Conservation (phyloP, 352 stramenopile genomes). For the Globisporangium orthogonon region DNA sequence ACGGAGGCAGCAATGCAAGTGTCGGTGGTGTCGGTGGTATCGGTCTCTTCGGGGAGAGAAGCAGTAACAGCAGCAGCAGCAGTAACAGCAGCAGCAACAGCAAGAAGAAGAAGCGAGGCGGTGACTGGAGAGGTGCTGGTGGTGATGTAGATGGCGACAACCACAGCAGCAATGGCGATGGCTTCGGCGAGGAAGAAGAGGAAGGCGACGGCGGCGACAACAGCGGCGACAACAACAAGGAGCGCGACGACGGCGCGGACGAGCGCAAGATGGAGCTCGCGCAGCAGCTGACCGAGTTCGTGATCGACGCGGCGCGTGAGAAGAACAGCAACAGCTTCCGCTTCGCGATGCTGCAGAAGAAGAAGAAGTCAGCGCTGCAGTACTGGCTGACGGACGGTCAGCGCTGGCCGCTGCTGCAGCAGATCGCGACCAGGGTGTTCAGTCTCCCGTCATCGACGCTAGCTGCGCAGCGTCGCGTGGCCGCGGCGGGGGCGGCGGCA, state of each 20-base stretch:
- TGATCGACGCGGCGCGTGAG: conserved; percentile 20
- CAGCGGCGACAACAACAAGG: too few species aligned
- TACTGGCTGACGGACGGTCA: conserved; percentile 25
- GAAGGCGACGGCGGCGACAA: too few species aligned
- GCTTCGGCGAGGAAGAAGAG: too few species aligned
- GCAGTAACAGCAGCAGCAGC: too few species aligned
- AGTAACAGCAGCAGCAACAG: background rate
- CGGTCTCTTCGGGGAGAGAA: too few species aligned
- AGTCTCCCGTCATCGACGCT: conserved; percentile 15
- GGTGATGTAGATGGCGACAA: background rate
- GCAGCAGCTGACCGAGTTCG: conserved; percentile 23
- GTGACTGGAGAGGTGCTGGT: background rate
- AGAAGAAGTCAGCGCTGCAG: conserved; percentile 22
- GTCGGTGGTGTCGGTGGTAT: background rate
- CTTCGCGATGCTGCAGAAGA: conserved; percentile 16
- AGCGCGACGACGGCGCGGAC: background rate
- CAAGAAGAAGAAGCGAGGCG: too few species aligned
- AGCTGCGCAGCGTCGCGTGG: background rate
- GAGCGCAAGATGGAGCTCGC: conserved; percentile 15
- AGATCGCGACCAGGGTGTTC: conserved; percentile 15
- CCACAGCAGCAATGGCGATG: background rate
- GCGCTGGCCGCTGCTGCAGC: conserved; percentile 23
- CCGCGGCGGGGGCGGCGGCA: too few species aligned
- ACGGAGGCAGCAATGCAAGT: background rate
- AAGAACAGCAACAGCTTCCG: conserved; percentile 16